Base-by-base conservation (phyloP, 2,329 filamentous ascomycete species). In the Botrytis medusae region DNA sequence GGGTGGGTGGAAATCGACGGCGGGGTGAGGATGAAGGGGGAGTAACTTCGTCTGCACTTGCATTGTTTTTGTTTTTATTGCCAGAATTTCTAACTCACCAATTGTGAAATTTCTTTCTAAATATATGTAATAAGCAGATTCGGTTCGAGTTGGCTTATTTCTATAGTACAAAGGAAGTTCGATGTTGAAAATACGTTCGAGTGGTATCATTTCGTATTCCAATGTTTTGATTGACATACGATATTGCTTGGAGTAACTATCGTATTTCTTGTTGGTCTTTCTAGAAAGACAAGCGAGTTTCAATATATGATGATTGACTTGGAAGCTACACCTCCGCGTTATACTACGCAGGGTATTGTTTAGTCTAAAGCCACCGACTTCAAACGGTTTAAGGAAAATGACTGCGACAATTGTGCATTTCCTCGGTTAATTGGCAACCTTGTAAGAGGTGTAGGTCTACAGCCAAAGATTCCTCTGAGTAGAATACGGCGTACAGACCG, bases 401-500 rank as follows among this genome's bases (percentile, higher is more conserved):
- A 25, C 29, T 48, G 51, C 71, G 69, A 46, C 32, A n/a, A 72
- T 60, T 25, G 60, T 68, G 42, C 60, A 57, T 37, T 20, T 40
- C 48, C 37, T 62, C 42, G 51, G 51, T 68, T 48, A 34, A 42
- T 68, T 68, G 44, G 71, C 40, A 59, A 60, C 34, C 32, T 18
- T n/a, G 37, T n/a, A 32, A 32, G 29, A 67, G 40, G 42, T 5
- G 42, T 71, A 54, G 46, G 25, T 34, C 10, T 25, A 68, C 40
- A 7, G 29, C 40, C 20, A 59, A 51, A 67, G 10, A 18, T 22
- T 72, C 69, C 60, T 20, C 71, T 67, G 71, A 48, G n/a, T 32
- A 69, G 22, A 5, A 42, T 69, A 60, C 32, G 71, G 34, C 32
- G 63, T 60, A 72, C 62, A 69, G 51, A 60, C 51, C 71, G 71